Base-by-base conservation (phyloP, 1,139 yeast genomes). In the Pneumocystis canis region DNA sequence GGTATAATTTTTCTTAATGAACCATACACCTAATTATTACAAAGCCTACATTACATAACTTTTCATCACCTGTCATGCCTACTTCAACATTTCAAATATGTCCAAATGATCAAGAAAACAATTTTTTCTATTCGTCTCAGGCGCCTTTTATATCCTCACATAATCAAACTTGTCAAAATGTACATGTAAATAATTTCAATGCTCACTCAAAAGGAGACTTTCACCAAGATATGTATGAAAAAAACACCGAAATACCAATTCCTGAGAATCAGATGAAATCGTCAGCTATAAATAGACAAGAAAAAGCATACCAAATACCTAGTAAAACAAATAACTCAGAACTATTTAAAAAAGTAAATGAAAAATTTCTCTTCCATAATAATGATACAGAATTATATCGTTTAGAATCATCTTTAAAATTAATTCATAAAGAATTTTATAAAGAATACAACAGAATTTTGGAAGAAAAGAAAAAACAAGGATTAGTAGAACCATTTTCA, bases 251-350 rank as follows among this genome's bases (percentile, higher is more conserved):
- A 62, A 75, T 96, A 66, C 96, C 96, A 0, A 76, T 89, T 66
- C 96, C 96, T 0, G 86, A 84, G 67, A 76, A 88, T 62, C 96
- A 89, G 71, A 84, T 84, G 69, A 84, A 84, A 68, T 76, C 89
- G 66, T 90, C 86, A 65, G 80, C 81, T 16, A 66, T 64, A 20
- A 67, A 68, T 58, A 61, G 71, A 14, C 70, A 69, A 14, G 77
- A 73, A 11, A 76, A 64, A 7, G 63, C 63, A n/a, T 11, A 11
- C 11, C 54, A 47, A 25, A 9, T 14, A 5, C 5, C 25, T 47
- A 25, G 25, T 47, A 16, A 28, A 47, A 47, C 30, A 18, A 47
- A 47, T 14, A 14, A 20, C 14, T 18, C 7, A 25, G 53, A 41
- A 39, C n/a, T 39, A 18, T 39, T n/a, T 18, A 39, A 39, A 20